Evolutionary conservation across 1,139 yeast genomes (phyloP).

Genomic region (Hansenula sp.): DNA sequence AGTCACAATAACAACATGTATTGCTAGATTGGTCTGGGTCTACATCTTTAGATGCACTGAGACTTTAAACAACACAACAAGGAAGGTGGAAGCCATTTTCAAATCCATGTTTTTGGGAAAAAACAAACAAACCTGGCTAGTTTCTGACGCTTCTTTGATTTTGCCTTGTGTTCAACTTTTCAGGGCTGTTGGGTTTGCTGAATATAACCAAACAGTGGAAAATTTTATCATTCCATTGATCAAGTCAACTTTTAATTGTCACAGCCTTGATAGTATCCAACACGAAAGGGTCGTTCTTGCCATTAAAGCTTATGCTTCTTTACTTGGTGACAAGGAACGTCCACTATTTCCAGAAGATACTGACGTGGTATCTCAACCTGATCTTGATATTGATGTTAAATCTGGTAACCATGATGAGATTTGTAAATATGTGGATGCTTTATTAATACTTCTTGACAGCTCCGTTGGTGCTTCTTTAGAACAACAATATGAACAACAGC

Average conservation of each 20-base stretch:
- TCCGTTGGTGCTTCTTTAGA: slow-evolving; percentile 44
- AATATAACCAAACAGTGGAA: slow-evolving; percentile 76
- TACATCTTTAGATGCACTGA: slow-evolving; percentile 84
- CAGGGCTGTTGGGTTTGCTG: slow-evolving; percentile 74
- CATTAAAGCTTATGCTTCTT: slow-evolving; percentile 64
- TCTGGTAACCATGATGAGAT: slow-evolving; percentile 71
- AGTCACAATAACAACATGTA: slow-evolving; percentile 57
- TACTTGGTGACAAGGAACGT: slow-evolving; percentile 60
- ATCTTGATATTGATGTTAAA: slow-evolving; percentile 30
- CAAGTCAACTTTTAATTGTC: slow-evolving; percentile 51
- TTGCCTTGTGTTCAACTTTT: slow-evolving; percentile 68
- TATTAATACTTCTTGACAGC: slow-evolving; percentile 58
- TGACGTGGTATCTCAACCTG: slow-evolving; percentile 38
- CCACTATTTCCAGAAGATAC: slow-evolving; percentile 74
- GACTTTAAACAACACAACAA: slow-evolving; percentile 80
- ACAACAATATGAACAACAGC: slow-evolving; percentile 27
- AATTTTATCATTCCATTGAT: slow-evolving; percentile 63
- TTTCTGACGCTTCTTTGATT: slow-evolving; percentile 56
- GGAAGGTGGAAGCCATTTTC: slow-evolving; percentile 57
- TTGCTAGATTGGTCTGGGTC: slow-evolving; percentile 83
- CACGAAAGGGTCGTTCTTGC: slow-evolving; percentile 73
- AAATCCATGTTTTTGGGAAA: slow-evolving; percentile 50
- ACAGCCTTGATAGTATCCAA: slow-evolving; percentile 53
- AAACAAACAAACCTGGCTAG: slow-evolving; percentile 71
- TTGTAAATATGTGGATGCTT: slow-evolving; percentile 53